Evolutionary conservation across 2,329 filamentous ascomycete species (phyloP), one percentile per base, ranked within the genome.

Genomic region (Botrytis cinerea): DNA sequence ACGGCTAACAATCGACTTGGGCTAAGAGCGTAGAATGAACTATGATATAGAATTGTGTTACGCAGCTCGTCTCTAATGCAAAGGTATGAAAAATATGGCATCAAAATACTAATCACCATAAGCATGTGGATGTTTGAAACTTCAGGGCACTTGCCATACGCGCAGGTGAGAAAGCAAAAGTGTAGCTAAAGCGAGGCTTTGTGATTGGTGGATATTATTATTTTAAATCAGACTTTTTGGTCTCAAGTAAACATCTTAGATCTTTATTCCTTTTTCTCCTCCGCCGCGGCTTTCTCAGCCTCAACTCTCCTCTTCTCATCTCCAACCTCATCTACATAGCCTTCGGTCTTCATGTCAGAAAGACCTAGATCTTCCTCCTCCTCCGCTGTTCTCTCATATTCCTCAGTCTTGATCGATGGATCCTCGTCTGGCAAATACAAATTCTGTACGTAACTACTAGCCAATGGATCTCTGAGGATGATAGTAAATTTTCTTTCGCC

Each of bases 291-390:
- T 62, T 75, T 73, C 43, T 75, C 62, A n/a, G 62, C 71, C 28
- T 68, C 73, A 4, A 73, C 62, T 75, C 66, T 72, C 71, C 76
- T 77, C 75, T 77, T 78, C 62, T 80, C 78, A 6, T 75, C 70
- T 38, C 77, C 79, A 40, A 76, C 76, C 22, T 78, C 78, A 72
- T 82, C 78, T 45, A 77, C 78, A 76, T 99, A 98, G 0, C 90
- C 91, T 82, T 98, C 95, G 0, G 91, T 90, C 87, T 95, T 96
- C 91, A 99, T 99, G 80, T 99, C 96, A 74, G 86, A 90, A 76
- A 99, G 84, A 0, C 96, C 96, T 18, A 99, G 85, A 74, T 98
- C 93, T 80, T 99, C 96, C 83, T 97, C 93, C 81, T 99, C 96
- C 82, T 98, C 93, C 0, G 92, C 90, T 0, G 95, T 97, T 75